Evolutionary conservation across 2,329 filamentous ascomycete genomes (phyloP), one percentile per base, ranked within the genome.

Genomic region (Colletotrichum tabaci): DNA sequence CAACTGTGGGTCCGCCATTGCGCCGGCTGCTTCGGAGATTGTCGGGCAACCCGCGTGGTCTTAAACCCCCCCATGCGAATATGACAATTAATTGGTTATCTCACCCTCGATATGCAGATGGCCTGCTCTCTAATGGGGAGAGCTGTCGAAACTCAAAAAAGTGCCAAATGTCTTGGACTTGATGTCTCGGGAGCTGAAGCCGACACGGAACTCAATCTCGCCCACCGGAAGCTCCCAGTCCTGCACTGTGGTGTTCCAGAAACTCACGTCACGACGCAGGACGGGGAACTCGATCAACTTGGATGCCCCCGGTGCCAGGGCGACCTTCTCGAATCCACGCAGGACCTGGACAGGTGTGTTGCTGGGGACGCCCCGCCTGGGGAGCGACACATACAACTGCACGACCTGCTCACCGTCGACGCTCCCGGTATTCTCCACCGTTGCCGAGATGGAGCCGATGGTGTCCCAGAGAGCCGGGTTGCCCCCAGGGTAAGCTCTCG

Each of bases 341-440:
- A 87, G 78, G 2, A 79, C 78, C 61, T 74, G 77, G 1, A 81
- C 77, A 0, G 85, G 85, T 2, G 62, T 62, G 9, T 50, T 62
- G 9, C 26, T 16, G 10, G 26, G 26, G 26, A 26, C 26, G 26
- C 26, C 26, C 4, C 15, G 16, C 12, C 18, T 15, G 0, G 62
- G 62, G 15, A 47, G 55, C 4, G 62, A 49, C 5, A 94, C 70
- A 72, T 90, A 90, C 7, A 91, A 80, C 78, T 91, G 89, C 0
- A 84, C 85, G 3, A 90, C 80, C 73, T 90, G 88, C 10, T 85
- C 81, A 0, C 87, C 89, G 0, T 79, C 68, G 0, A 89, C 78
- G 0, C 76, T 74, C 1, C 93, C 93, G 0, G 85, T 87, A 76
- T 96, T 96, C 6, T 26, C 26, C 4, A 26, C 26, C 26, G 26